Evolutionary conservation across 202 grass and related monocot species (phyloP).

Genomic region (Hordeum pubiflorum): DNA sequence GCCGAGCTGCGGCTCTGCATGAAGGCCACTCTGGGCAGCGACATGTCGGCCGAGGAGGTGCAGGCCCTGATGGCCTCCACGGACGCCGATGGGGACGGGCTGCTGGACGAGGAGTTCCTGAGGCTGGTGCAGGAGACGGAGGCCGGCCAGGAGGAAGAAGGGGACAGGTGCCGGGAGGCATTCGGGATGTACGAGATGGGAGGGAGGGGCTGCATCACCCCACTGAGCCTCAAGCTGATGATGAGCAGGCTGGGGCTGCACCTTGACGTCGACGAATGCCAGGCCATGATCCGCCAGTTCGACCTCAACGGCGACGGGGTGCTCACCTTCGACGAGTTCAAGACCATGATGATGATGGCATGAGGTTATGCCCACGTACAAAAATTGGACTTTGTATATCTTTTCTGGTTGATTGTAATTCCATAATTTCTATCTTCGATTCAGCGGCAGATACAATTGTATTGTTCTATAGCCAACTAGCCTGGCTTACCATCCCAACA

Average conservation of each 20-base stretch:
- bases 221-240: constrained; percentile 43
- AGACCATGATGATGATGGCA: neutral
- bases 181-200: constrained; percentile 52
- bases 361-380: too few relatives aligned
- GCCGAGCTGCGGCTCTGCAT: neutral
- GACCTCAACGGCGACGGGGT: constrained; percentile 45
- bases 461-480: neutral
- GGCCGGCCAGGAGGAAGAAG: neutral
- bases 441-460: neutral
- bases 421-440: too few relatives aligned
- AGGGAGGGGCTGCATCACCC: constrained; percentile 39
- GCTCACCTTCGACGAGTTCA: constrained; percentile 50
- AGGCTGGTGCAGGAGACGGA: neutral
- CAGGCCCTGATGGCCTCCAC: neutral
- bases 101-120: neutral
- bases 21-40: neutral
- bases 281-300: constrained; percentile 39
- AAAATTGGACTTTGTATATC: neutral
- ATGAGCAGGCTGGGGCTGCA: constrained; percentile 37
- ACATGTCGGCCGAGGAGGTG: neutral
- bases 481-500: neutral
- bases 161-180: constrained; percentile 14
- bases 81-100: neutral
- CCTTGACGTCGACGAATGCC: constrained; percentile 32
- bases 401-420: too few relatives aligned